Base-by-base conservation (phyloP, 1,139 yeast genomes). In the Debaryomyces nepalensis region DNA sequence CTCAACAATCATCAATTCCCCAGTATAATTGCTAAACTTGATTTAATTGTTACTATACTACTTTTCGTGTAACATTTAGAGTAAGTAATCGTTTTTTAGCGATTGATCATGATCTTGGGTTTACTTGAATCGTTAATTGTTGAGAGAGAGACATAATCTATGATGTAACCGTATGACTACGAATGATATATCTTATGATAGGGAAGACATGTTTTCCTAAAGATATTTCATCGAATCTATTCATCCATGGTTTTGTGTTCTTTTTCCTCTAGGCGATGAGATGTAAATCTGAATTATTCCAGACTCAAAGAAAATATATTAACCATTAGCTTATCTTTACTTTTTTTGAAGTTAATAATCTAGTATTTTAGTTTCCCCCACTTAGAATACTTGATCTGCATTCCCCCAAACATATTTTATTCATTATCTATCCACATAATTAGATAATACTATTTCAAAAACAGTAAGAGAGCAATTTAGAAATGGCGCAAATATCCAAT, bases 401-500 rank as follows among this genome's bases (percentile, higher is more conserved):
- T 40, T 32, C 37, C 42, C 41, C 44, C 37, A 35, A 11, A 18
- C 22, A 20, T 24, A 15, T 31, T 32, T 26, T 38, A 16, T 16
- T 32, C 26, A 21, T 33, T 29, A 26, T 23, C 37, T 22, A 34
- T 23, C 12, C 26, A 16, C 16, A 30, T 29, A 30, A 30, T 39
- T 19, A 26, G 21, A 26, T 30, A 39, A 23, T 33, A 19, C 12
- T 34, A 23, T 27, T 36, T 24, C 33, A 30, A 23, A 18, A 39
- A 40, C 21, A 33, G 40, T 32, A 29, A 32, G 29, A 38, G 31
- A 38, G 35, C 26, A 18, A 34, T 26, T 15, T 23, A 26, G 50
- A 49, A 49, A 58, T 59, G 63, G 55, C 55, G 41, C 48, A 46
- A 40, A 54, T 65, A 47, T 79, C 87, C 52, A 79, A 79, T 57